Percentiles rank a stretch among this genome's conserved stretches.
phyloP scores from a whole-genome alignment of 1,284 basidiomycete species.

The Spongiforma sp. region DNA sequence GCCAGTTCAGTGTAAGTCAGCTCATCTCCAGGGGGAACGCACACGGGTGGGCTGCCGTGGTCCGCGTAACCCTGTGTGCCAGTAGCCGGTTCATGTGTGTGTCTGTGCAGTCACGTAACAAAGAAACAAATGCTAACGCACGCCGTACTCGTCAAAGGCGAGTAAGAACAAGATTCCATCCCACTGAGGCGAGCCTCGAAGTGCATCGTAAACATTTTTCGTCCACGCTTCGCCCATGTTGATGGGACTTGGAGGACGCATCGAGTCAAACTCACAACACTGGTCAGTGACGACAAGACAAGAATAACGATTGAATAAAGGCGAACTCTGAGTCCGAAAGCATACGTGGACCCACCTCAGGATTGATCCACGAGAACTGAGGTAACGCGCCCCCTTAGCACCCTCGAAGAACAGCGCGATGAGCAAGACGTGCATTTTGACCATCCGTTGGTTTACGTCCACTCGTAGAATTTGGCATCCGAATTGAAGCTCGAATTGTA shows the following conservation, averaged over 20 bases:
- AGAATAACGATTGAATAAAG: too few relatives aligned
- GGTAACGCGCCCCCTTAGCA: conserved; percentile 29
- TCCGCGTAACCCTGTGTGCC: conserved; percentile 27
- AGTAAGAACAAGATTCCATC: conserved; percentile 24
- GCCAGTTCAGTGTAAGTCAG: conserved; percentile 32
- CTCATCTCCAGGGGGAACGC: conserved; percentile 28
- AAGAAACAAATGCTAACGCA: conserved; percentile 8
- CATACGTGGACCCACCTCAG: conserved; percentile 17
- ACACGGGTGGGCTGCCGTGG: conserved; percentile 30
- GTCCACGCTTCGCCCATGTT: conserved; percentile 33
- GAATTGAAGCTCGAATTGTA: conserved; percentile 35
- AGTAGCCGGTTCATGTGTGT: background rate
- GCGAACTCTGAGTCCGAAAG: background rate
- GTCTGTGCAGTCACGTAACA: background rate
- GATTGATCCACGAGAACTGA: conserved; percentile 33
- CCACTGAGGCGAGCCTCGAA: conserved; percentile 32
- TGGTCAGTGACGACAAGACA: too few relatives aligned
- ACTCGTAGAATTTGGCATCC: conserved; percentile 27
- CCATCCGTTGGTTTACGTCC: conserved; percentile 29
- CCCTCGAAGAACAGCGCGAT: conserved; percentile 26
- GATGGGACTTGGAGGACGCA: conserved; percentile 34
- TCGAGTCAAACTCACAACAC: conserved; percentile 33
- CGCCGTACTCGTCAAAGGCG: conserved; percentile 33
- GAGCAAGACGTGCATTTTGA: conserved; percentile 23
- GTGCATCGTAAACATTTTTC: conserved; percentile 29